Evolutionary conservation across 495 filamentous ascomycete species (phyloP), one percentile per base, ranked within the genome.

Genomic region (Xylaria acuta): DNA sequence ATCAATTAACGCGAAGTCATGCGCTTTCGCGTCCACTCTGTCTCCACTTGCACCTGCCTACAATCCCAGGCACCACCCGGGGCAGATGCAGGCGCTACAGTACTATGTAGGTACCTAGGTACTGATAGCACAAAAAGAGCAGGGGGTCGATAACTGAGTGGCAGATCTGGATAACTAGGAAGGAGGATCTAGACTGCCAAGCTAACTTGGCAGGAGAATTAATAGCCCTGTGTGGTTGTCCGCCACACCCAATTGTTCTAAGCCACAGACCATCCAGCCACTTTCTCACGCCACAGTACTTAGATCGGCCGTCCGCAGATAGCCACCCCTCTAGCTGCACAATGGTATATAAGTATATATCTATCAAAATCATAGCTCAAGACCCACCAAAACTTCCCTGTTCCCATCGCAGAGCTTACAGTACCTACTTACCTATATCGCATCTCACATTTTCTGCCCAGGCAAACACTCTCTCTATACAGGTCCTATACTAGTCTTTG

Each of bases 1-100:
- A 71, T 75, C 73, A 80, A 70, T 80, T 78, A 76, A 78, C 78
- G 78, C 76, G 71, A 77, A 56, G 74, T 75, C 78, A 78, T 73
- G 72, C 68, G 66, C 20, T 38, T 68, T 34, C 75, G 74, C 73
- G 76, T 76, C 67, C 34, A 36, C 45, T 47, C 20, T 54, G 51
- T 27, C 51, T 14, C 51, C 51, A 54, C 51, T 9, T 54, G 22
- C 22, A 5, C 22, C 51, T 54, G 51, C 51, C 22, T 54, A 3
- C 8, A 25, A 54, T 54, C 11, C 51, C 22, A 54, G 51, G 51
- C 47, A 51, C 0, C 47, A 4, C 16, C 18, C 6, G 14, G 22
- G 25, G 12, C 30, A 58, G 30, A 34, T 34, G 54, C 54, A 30
- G 7, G 30, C 54, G 30, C 54, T 58, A 51, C 5, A 5, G 16